Evolutionary conservation across 2,329 filamentous ascomycete species (phyloP).

Genomic region (Ophiostoma himal-ulmi): DNA sequence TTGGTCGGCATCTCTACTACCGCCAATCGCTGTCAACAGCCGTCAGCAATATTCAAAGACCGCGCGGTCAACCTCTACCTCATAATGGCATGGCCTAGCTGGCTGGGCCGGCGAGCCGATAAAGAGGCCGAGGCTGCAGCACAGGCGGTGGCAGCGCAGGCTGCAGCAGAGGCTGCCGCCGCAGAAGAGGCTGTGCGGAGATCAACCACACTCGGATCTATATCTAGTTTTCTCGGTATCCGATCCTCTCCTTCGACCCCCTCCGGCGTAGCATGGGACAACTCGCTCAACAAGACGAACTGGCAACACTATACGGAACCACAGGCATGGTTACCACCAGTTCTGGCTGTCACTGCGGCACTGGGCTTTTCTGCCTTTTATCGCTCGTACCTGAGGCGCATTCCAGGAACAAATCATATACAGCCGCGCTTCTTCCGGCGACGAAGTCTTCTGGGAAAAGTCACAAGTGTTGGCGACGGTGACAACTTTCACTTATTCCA

Average conservation of each 20-base stretch:
- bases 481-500: constrained; percentile 95
- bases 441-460: constrained; percentile 72
- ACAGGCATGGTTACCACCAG: constrained; percentile 47
- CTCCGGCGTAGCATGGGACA: constrained; percentile 34
- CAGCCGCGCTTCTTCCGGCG: constrained; percentile 67
- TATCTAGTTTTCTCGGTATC: constrained; percentile 1
- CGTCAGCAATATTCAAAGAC: background rate
- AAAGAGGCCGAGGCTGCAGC: constrained; percentile 19
- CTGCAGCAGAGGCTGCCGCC: background rate
- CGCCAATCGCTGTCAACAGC: background rate
- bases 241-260: background rate
- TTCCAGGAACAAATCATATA: constrained; percentile 71
- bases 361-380: constrained; percentile 56
- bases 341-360: constrained; percentile 51
- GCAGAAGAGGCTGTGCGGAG: constrained; percentile 8
- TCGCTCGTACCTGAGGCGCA: constrained; percentile 72
- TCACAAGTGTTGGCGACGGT: constrained; percentile 92
- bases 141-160: constrained; percentile 4
- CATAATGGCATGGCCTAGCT: constrained; percentile 26
- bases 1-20: background rate
- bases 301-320: constrained; percentile 53
- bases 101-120: constrained; percentile 22
- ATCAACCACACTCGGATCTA: background rate
- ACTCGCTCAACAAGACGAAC: constrained; percentile 42
- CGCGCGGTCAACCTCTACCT: background rate